These are phyloP conservation scores for Westerdykella aurantiaca DNA, from an alignment of 2,329 filamentous ascomycete genomes.

Conservation along the genomic window DNA sequence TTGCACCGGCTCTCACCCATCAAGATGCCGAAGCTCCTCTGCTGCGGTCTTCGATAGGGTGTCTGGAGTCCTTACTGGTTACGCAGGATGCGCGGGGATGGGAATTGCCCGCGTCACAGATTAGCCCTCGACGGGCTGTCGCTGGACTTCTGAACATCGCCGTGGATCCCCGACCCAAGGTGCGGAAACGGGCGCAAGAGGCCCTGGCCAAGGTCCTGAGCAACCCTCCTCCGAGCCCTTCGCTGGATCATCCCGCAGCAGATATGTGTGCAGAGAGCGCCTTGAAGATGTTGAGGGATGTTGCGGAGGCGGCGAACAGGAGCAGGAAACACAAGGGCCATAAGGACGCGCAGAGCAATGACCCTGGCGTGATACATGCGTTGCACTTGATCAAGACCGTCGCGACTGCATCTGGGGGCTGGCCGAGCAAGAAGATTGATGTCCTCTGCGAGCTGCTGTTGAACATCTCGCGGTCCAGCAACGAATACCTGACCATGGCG, in stretches of 20 bases:
- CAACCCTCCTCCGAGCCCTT: conserved; percentile 82
- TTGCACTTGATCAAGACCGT: conserved; percentile 89
- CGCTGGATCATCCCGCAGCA: conserved; percentile 86
- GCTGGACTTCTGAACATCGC: conserved; percentile 80
- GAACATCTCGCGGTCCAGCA: conserved; percentile 80
- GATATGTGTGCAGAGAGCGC: conserved; percentile 95
- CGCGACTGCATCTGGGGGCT: conserved; percentile 79
- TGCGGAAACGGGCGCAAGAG: conserved; percentile 88
- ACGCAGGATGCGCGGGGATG: conserved; percentile 84
- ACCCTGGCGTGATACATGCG: conserved; percentile 83
- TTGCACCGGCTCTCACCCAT: conserved; percentile 77
- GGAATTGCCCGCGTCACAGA: conserved; percentile 76
- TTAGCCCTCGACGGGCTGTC: conserved; percentile 80
- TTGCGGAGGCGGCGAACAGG: conserved; percentile 67
- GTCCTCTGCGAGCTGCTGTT: conserved; percentile 82
- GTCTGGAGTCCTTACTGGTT: conserved; percentile 82
- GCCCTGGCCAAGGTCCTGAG: conserved; percentile 77
- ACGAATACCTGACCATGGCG: conserved; percentile 93
- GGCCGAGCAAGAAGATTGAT: conserved; percentile 96
- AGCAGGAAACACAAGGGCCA: conserved; percentile 56
- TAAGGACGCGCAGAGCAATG: conserved; percentile 56
- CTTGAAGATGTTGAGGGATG: conserved; percentile 70
- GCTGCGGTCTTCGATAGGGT: conserved; percentile 82
- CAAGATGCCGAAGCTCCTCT: conserved; percentile 81
- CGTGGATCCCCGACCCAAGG: conserved; percentile 84